phyloP scores from a whole-genome alignment of 2,329 filamentous ascomycete species.

The Graphilbum fragrans region DNA sequence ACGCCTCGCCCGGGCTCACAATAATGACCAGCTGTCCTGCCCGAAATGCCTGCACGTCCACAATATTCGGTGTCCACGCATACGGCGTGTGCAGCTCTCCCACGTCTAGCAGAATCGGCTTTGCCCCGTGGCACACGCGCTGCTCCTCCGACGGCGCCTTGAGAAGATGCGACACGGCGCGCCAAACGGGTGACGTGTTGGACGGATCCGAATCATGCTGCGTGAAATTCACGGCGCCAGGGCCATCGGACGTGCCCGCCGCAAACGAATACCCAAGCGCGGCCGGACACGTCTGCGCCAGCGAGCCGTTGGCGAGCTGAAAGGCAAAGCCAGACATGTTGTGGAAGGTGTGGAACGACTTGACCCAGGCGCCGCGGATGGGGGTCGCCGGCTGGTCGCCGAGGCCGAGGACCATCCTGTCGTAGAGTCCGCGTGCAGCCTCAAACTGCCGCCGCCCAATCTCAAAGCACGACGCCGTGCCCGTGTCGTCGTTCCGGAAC shows the following conservation, averaged over 20 bases:
- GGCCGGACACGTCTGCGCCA: conserved; percentile 66
- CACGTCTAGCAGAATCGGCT: conserved; percentile 80
- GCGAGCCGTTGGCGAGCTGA: conserved; percentile 56
- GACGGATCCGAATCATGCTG: conserved; percentile 69
- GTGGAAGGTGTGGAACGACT: conserved; percentile 69
- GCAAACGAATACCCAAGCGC: conserved; percentile 84
- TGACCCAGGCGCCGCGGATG: conserved; percentile 53
- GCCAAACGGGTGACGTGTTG: conserved; percentile 61
- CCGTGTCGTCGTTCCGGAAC: conserved; percentile 54
- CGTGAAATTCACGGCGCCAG: conserved; percentile 81
- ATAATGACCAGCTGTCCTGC: conserved; percentile 78
- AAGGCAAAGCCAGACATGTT: conserved; percentile 68
- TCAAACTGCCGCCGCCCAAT: conserved; percentile 58
- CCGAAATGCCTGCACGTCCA: conserved; percentile 76
- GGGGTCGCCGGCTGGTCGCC: conserved; percentile 30
- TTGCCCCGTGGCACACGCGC: conserved; percentile 62
- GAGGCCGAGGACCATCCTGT: conserved; percentile 27
- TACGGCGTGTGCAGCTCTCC: conserved; percentile 72
- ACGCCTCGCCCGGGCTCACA: conserved; percentile 75
- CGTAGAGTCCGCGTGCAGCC: conserved; percentile 35
- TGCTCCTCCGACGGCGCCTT: conserved; percentile 61
- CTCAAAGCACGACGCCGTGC: conserved; percentile 64
- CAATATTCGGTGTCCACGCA: conserved; percentile 80
- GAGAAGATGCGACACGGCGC: conserved; percentile 58
- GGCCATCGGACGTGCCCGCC: conserved; percentile 79